A percentile compares a stretch with the other conserved stretches of the same genome.
Evolutionary conservation across 495 filamentous ascomycete genomes (phyloP).

Genomic region (Podospora pseudoanserina): DNA sequence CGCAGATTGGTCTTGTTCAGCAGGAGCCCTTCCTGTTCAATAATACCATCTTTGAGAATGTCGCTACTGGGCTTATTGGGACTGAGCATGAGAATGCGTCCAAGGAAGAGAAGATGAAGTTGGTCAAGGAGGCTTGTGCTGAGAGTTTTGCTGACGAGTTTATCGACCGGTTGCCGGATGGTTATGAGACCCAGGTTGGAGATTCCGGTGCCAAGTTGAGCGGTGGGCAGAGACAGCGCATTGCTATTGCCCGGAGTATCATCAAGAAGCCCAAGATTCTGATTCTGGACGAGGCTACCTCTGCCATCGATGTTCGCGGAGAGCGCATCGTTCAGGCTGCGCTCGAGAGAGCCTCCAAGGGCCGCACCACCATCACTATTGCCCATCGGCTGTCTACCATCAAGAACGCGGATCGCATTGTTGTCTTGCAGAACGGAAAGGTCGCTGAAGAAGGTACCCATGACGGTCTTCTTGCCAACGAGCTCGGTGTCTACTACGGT

Average conservation of each 20-base stretch:
- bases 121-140: conserved; percentile 56
- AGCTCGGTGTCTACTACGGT: conserved; percentile 51
- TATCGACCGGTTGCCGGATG: conserved; percentile 57
- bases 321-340: conserved; percentile 67
- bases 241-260: conserved; percentile 67
- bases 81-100: conserved; percentile 51
- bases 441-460: conserved; percentile 69
- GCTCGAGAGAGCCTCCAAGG: conserved; percentile 61
- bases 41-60: conserved; percentile 63
- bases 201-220: conserved; percentile 49
- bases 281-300: conserved; percentile 79
- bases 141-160: conserved; percentile 59
- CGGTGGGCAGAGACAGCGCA: conserved; percentile 61
- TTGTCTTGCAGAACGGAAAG: conserved; percentile 57
- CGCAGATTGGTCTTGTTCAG: conserved; percentile 65
- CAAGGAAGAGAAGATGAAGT: conserved; percentile 49
- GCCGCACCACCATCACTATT: conserved; percentile 77
- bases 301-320: conserved; percentile 68
- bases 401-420: conserved; percentile 65
- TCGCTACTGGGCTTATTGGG: conserved; percentile 57
- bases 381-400: conserved; percentile 70
- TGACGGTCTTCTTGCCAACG: conserved; percentile 54
- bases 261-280: conserved; percentile 73
- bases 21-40: conserved; percentile 76
- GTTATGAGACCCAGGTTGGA: conserved; percentile 56